phyloP scores from a whole-genome alignment of 139 green algal species.

The Tetratostichococcus sp. region DNA sequence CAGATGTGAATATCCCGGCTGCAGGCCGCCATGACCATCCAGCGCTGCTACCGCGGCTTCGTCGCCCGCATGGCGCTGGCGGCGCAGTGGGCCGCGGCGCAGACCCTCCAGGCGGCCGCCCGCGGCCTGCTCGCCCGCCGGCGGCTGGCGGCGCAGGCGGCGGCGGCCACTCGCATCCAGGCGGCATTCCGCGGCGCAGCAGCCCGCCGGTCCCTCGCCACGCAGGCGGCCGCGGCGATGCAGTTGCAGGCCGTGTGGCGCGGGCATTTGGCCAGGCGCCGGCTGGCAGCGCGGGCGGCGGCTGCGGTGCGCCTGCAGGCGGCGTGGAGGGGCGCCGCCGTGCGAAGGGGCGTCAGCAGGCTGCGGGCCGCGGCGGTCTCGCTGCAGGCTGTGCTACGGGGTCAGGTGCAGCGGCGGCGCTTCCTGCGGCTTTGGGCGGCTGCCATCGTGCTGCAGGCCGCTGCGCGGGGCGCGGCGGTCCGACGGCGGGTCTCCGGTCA shows the following conservation, averaged over 20 bases:
- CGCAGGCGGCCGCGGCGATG: not conserved
- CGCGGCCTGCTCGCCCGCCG: conserved; percentile 2
- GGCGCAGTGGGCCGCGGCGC: not conserved
- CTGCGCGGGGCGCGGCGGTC: conserved; percentile 9
- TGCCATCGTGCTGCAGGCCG: conserved; percentile 17
- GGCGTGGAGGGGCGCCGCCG: conserved; percentile 6
- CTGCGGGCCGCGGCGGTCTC: conserved; percentile 16
- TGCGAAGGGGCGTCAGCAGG: not conserved
- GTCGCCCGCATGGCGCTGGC: conserved; percentile 1
- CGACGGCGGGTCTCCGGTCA: not conserved
- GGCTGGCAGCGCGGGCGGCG: conserved; percentile 23
- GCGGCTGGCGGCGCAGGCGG: conserved; percentile 6
- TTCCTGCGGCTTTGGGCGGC: not conserved
- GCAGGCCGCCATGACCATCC: conserved; percentile 34
- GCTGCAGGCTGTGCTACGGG: conserved; percentile 29
- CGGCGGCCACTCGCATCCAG: conserved; percentile 12
- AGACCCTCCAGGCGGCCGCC: conserved; percentile 16
- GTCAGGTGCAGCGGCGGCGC: conserved; percentile 2
- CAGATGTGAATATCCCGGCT: not conserved
- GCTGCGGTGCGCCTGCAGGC: conserved; percentile 32
- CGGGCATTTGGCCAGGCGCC: conserved; percentile 7
- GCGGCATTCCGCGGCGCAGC: not conserved
- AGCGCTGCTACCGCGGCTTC: conserved; percentile 20
- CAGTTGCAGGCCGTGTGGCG: conserved; percentile 16
- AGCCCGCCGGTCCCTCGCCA: too few relatives aligned